Evolutionary conservation across 164 flowering plant species (phyloP), one percentile per base, ranked within the genome.

Genomic region (Umbilicus rupestris): DNA sequence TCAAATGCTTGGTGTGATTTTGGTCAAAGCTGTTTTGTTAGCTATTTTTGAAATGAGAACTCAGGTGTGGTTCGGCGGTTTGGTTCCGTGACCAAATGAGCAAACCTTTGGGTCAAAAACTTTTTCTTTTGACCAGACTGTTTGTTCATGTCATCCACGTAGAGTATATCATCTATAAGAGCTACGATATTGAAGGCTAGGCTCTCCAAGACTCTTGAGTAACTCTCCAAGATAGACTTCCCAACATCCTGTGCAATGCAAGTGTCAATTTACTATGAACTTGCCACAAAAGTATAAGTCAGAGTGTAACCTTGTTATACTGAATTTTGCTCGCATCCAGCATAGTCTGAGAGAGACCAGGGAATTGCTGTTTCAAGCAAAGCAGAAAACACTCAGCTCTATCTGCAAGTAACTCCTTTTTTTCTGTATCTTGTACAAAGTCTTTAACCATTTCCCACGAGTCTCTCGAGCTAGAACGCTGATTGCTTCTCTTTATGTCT

Each of bases 201-300:
- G 79, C 88, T 84, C 80, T 86, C 91, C 72, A 86, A 65, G 9
- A 84, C 91, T 67, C 91, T 76, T 12, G 91, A 86, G 73, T 86
- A 86, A 78, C 88, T 80, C 78, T 86, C 91, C 31, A 86, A 33
- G 19, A 86, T 84, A 39, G 91, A 78, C 70, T 84, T 84, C 50
- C 91, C 91, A 24, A 86, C 87, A 80, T 86, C 91, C 91, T 86
- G 45, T 16, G 62, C 44, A 63, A n/a, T 2, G 26, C 17, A 63
- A 63, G 17, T 31, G 45, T 14, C 35, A 39, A 1, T 14, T 20
- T 28, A 58, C 68, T 6, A 10, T 28, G 45, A 2, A 37, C 35
- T 37, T 14, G 66, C 29, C 20, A 15, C 52, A 14, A 29, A 37
- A 14, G 4, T 17, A 17, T 20, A 22, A 46, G 30, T n/a, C n/a